Conservation (phyloP, 345 rosid species). For the Populus pruinosa region DNA sequence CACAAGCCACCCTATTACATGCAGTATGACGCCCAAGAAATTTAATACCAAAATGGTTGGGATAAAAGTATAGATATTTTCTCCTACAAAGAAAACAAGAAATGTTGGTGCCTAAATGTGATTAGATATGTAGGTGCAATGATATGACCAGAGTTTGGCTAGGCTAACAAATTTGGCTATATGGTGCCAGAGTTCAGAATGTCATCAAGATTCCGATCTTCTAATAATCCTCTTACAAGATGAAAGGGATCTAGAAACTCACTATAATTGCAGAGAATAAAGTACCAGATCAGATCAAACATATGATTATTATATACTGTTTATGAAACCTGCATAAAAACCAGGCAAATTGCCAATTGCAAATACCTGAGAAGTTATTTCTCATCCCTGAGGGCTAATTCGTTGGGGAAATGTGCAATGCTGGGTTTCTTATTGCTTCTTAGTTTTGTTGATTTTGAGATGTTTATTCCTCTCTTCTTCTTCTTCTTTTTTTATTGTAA, state of each 20-base stretch:
- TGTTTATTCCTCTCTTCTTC: background rate
- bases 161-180: background rate
- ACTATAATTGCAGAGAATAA: background rate
- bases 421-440: background rate
- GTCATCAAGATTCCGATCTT: background rate
- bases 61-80: background rate
- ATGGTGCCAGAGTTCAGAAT: background rate
- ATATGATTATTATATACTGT: background rate
- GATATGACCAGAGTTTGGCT: background rate
- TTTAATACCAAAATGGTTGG: background rate
- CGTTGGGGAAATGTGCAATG: conserved; percentile 5
- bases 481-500: background rate
- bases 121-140: background rate
- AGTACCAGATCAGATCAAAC: background rate
- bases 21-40: background rate
- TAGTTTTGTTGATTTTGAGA: background rate
- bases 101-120: background rate
- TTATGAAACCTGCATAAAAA: background rate
- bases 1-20: background rate
- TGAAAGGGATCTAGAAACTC: background rate
- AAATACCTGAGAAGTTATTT: background rate
- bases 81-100: background rate
- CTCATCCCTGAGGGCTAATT: conserved; percentile 4
- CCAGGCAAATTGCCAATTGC: background rate
- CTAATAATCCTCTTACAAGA: background rate